Conservation (phyloP, 805 yeast genomes). For the Lipomyces oligophaga region DNA sequence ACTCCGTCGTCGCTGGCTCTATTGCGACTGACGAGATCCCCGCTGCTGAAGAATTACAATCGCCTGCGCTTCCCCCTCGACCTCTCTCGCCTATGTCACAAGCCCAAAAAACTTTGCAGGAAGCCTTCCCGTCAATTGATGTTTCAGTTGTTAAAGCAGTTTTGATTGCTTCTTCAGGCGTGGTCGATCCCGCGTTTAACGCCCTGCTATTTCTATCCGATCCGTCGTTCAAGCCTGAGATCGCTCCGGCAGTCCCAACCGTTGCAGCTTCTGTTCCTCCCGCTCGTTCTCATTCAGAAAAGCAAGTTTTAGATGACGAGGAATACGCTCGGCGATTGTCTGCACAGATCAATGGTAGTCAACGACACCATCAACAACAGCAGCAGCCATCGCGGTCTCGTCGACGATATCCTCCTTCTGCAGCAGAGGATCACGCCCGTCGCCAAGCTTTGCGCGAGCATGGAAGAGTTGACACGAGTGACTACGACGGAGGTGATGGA, state of each 20-base stretch:
- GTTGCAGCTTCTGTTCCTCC: conserved; percentile 15
- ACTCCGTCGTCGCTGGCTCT: neutral
- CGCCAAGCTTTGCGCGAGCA: conserved; percentile 1
- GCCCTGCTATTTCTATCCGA: conserved; percentile 79
- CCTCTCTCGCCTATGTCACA: conserved; percentile 59
- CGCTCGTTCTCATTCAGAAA: conserved; percentile 24
- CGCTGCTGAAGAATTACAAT: conserved; percentile 28
- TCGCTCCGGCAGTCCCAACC: conserved; percentile 28
- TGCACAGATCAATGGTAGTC: conserved; percentile 15
- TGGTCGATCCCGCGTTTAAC: conserved; percentile 79
- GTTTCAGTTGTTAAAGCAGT: conserved; percentile 69
- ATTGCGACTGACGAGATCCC: conserved; percentile 1
- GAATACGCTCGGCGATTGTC: conserved; percentile 76
- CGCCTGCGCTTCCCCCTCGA: conserved; percentile 53
- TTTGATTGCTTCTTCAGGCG: conserved; percentile 79
- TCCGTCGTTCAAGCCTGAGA: conserved; percentile 26
- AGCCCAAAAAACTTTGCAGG: conserved; percentile 59
- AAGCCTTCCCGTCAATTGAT: conserved; percentile 82
- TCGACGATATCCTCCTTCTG: conserved; percentile 12
- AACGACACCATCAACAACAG: neutral
- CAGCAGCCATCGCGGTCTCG: conserved; percentile 10
- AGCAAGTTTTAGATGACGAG: conserved; percentile 71
- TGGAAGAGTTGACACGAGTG: neutral
- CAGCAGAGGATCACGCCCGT: conserved; percentile 9
- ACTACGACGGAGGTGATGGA: conserved; percentile 6